phyloP scores from a whole-genome alignment of 2,329 filamentous ascomycete species.

The Septoria linicola region DNA sequence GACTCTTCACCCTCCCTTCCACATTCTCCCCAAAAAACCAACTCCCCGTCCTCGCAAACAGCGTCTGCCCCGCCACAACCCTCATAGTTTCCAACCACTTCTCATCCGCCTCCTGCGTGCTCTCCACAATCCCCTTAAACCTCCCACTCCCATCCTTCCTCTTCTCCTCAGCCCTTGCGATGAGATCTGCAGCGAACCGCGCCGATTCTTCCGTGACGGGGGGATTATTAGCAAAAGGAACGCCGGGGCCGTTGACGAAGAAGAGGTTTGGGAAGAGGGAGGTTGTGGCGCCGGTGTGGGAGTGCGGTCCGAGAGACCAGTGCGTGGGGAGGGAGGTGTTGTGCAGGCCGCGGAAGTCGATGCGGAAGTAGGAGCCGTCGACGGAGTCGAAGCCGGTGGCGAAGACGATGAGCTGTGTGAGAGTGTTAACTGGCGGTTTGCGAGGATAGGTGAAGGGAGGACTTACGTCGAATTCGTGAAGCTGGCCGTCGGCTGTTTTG shows the following conservation, averaged over 20 bases:
- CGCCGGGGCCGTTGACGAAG: slow-evolving; percentile 44
- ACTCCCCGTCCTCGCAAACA: slow-evolving; percentile 8
- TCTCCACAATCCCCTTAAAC: slow-evolving; percentile 7
- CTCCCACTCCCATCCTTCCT: neutral
- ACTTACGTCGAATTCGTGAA: slow-evolving; percentile 41
- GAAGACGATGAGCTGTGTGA: slow-evolving; percentile 40
- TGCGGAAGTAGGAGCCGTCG: slow-evolving; percentile 21
- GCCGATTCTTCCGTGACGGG: slow-evolving; percentile 3
- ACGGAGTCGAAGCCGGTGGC: slow-evolving; percentile 48
- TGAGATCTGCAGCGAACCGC: neutral
- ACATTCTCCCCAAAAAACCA: slow-evolving; percentile 16
- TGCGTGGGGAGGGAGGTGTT: slow-evolving; percentile 33
- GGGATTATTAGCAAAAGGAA: slow-evolving; percentile 29
- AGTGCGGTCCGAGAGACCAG: slow-evolving; percentile 39
- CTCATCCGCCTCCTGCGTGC: slow-evolving; percentile 4
- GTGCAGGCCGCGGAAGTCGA: slow-evolving; percentile 9
- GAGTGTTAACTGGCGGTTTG: too few species aligned
- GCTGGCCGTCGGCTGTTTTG: slow-evolving; percentile 40
- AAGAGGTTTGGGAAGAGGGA: slow-evolving; percentile 28
- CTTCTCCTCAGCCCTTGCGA: neutral
- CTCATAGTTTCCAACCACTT: slow-evolving; percentile 5
- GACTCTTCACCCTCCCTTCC: neutral
- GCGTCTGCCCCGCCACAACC: neutral
- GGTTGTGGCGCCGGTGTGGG: slow-evolving; percentile 44
- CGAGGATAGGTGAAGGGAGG: too few species aligned